Base-by-base conservation (phyloP, 176 grass and related monocot genomes). In the Leersia perrieri region DNA sequence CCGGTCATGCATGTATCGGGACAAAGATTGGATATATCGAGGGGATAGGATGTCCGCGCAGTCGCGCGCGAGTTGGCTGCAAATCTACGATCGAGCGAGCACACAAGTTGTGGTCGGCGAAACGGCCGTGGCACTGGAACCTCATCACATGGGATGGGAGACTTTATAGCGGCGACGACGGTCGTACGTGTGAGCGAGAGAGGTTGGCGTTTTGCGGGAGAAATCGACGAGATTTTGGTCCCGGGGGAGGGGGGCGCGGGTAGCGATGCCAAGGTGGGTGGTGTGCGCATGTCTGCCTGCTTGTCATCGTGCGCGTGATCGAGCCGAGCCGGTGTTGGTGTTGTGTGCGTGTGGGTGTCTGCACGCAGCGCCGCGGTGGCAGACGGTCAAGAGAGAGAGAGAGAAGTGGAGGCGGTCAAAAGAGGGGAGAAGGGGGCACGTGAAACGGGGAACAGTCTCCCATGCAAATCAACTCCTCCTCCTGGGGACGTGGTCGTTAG, bases 401-500 rank as follows among this genome's bases (percentile, higher is more conserved):
- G n/a, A n/a, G n/a, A n/a, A n/a, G n/a, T n/a, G 47, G 18, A 7
- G 73, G 39, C 78, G 71, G 83, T 90, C 78, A 77, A 88, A 39
- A 45, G 42, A 45, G 40, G 9, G 22, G 14, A 60, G 29, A 29
- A 13, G 57, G 70, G 85, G 66, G 53, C 88, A 97, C 88, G 90
- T 93, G 94, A 93, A 87, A 70, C 78, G 35, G 70, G 86, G 86
- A 97, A 88, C 94, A 72, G 83, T 93, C 94, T 97, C 87, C 93
- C 73, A 91, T 67, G 82, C 82, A 82, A 78, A n/a, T n/a, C n/a
- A n/a, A n/a, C n/a, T n/a, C n/a, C n/a, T n/a, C n/a, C 49, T 72
- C 57, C 73, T 11, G 35, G 74, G 63, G 22, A 13, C 23, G 32
- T 27, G 67, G 67, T 25, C 38, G 23, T 58, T 58, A 53, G 49